Evolutionary conservation across 2,329 filamentous ascomycete species (phyloP).

Genomic region (Calonectria pseudoturangicola): DNA sequence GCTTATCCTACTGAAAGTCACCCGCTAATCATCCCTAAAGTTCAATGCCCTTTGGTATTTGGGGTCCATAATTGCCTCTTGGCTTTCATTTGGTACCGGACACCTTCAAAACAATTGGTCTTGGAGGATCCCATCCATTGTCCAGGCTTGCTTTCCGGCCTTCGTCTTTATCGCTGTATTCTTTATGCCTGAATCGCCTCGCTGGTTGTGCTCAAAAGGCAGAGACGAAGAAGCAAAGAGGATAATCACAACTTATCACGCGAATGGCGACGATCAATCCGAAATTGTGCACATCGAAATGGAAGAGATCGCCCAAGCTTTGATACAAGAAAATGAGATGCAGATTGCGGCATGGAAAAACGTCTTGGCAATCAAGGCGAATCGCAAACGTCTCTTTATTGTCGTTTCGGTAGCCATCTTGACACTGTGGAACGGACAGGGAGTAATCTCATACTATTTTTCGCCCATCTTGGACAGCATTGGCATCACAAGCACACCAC

Average conservation of each 20-base stretch:
- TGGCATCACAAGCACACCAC: constrained; percentile 31
- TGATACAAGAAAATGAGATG: background rate
- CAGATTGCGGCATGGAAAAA: constrained; percentile 11
- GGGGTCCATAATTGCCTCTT: constrained; percentile 38
- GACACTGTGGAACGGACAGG: constrained; percentile 16
- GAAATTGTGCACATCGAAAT: constrained; percentile 21
- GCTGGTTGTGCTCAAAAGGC: constrained; percentile 25
- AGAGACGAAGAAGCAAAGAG: constrained; percentile 1
- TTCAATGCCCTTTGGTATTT: constrained; percentile 32
- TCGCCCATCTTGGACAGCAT: constrained; percentile 16
- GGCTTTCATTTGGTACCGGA: constrained; percentile 37
- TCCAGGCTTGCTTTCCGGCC: constrained; percentile 28
- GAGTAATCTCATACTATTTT: constrained; percentile 42
- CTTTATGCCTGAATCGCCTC: constrained; percentile 29
- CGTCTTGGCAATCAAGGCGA: background rate
- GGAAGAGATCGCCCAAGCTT: constrained; percentile 19
- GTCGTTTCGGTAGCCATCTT: constrained; percentile 1
- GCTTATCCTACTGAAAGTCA: no score
- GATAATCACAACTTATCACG: constrained; percentile 23
- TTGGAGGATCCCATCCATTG: constrained; percentile 40
- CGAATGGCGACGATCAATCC: constrained; percentile 11
- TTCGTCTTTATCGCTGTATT: constrained; percentile 42
- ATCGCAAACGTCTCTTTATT: constrained; percentile 26
- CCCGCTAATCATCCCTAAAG: background rate
- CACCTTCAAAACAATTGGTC: constrained; percentile 35